Conservation (phyloP, 805 yeast species). For the Wickerhamiella spandovensis region DNA sequence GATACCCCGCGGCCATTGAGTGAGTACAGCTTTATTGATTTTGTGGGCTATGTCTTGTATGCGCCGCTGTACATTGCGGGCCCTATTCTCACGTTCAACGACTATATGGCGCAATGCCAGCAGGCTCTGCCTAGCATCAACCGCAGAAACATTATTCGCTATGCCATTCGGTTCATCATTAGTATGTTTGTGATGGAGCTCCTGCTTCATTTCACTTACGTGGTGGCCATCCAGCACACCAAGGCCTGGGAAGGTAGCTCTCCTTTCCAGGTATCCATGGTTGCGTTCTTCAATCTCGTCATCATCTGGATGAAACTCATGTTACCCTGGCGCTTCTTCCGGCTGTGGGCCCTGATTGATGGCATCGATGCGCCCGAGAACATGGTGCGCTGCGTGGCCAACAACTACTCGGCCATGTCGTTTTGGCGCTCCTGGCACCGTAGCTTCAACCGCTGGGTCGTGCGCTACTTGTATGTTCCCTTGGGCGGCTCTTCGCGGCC, state of each 20-base stretch:
- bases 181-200: conserved; percentile 84
- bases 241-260: conserved; percentile 83
- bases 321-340: conserved; percentile 91
- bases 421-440: conserved; percentile 99
- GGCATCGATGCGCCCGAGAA: conserved; percentile 95
- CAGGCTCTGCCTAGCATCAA: conserved; percentile 46
- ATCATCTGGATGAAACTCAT: conserved; percentile 85
- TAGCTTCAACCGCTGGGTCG: conserved; percentile 79
- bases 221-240: conserved; percentile 81
- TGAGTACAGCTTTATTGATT: conserved; percentile 53
- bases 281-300: conserved; percentile 79
- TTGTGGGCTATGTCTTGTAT: conserved; percentile 64
- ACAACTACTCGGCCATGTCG: conserved; percentile 84
- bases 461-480: conserved; percentile 81
- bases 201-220: conserved; percentile 75
- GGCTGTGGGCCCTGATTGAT: conserved; percentile 88
- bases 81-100: conserved; percentile 87
- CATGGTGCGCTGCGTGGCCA: conserved; percentile 91
- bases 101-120: conserved; percentile 55
- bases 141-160: conserved; percentile 37
- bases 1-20: conserved; percentile 41
- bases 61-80: conserved; percentile 92
- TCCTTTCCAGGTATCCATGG: conserved; percentile 89
- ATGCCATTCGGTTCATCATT: conserved; percentile 53
- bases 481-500: conserved; percentile 72